These are phyloP conservation scores for Blyttiomyces sp. DNA, from an alignment of 371 early-diverging fungal species.

Conservation along the genomic window DNA sequence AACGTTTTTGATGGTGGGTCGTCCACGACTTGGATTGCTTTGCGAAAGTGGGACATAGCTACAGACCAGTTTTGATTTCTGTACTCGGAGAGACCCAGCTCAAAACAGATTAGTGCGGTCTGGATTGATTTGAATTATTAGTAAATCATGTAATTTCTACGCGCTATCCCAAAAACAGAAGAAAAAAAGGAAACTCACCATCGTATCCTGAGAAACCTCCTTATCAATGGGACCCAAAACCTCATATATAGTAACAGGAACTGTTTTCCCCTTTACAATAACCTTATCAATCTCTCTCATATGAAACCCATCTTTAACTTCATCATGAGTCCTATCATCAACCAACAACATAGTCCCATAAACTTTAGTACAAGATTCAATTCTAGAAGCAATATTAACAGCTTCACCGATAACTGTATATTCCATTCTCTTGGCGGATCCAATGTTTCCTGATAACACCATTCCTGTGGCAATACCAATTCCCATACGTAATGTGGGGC, in stretches of 20 bases:
- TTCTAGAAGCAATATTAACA: slow-evolving; percentile 30
- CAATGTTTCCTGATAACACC: slow-evolving; percentile 38
- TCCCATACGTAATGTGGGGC: slow-evolving; percentile 16
- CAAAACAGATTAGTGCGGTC: slow-evolving; percentile 45
- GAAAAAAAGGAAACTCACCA: slow-evolving; percentile 12
- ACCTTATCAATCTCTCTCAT: slow-evolving; percentile 38
- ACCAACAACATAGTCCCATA: slow-evolving; percentile 38
- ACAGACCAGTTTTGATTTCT: slow-evolving; percentile 39
- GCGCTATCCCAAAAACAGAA: neutral
- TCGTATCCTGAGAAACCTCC: slow-evolving; percentile 31
- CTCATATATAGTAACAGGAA: slow-evolving; percentile 30
- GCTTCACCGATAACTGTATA: slow-evolving; percentile 43
- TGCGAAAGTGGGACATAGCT: slow-evolving; percentile 45
- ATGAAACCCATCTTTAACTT: slow-evolving; percentile 38
- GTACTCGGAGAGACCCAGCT: slow-evolving; percentile 46
- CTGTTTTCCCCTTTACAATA: slow-evolving; percentile 12
- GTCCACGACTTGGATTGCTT: slow-evolving; percentile 39
- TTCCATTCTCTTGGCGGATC: slow-evolving; percentile 26
- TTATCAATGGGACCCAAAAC: slow-evolving; percentile 17
- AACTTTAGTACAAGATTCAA: slow-evolving; percentile 29
- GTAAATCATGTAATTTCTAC: neutral
- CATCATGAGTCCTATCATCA: slow-evolving; percentile 32
- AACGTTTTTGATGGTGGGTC: slow-evolving; percentile 40
- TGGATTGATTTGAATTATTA: neutral
- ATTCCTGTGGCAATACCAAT: slow-evolving; percentile 37